Evolutionary conservation across 2,329 filamentous ascomycete genomes (phyloP), one percentile per base, ranked within the genome.

Genomic region (Juglanconis juglandina): DNA sequence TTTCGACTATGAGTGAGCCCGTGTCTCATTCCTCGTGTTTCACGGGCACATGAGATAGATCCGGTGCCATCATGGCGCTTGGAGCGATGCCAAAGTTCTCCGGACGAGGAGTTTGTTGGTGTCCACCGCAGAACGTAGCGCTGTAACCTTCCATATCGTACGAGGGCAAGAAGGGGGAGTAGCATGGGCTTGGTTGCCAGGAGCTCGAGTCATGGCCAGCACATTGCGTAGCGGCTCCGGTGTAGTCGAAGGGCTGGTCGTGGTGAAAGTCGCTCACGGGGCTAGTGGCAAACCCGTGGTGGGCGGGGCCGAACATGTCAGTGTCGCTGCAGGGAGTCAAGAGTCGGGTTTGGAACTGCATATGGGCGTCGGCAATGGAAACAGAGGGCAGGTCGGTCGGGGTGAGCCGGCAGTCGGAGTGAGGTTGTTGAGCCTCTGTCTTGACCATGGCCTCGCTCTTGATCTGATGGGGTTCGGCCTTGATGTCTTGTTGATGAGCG

Each of bases 251-350:
- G 1, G 69, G 58, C 41, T 58, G 56, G 11, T 68, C 67, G 2
- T 69, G 58, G 41, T 68, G 66, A 41, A 77, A 57, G 39, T 74
- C 71, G 63, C 63, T 66, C 6, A 63, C 59, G 1, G 75, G 72
- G 50, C 71, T 77, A 33, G 71, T 67, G 9, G 68, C 65, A 61
- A 74, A 62, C 14, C 61, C 66, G 6, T 70, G 70, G 6, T 70
- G 47, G 2, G 70, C 63, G 8, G 68, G 62, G 1, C 70, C 67
- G 52, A 74, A 72, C 17, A 69, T 64, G 65, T 84, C 81, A 4
- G 68, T 71, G 59, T 85, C 82, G 70, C 81, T 84, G 70, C 77
- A 80, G 1, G 82, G 82, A 0, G 82, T 85, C 61, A 83, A 76
- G 34, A 84, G 76, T 11, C 79, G 72, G 60, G 72, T 65, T 14